Conservation (phyloP, 2,329 filamentous ascomycete genomes). For the Blastomyces parvus region DNA sequence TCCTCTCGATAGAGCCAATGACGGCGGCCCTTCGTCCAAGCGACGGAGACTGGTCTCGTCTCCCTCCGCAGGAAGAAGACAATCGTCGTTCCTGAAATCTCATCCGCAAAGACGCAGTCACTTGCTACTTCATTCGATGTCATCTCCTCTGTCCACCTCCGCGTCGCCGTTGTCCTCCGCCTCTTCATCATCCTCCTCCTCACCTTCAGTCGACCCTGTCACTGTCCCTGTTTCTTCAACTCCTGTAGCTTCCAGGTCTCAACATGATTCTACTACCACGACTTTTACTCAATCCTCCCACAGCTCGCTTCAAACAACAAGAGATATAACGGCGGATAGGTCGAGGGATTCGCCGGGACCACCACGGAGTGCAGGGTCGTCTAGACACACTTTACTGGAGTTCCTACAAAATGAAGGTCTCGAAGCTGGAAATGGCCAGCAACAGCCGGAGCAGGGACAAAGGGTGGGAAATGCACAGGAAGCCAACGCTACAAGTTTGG, state of each 20-base stretch:
- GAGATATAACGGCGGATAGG: not conserved
- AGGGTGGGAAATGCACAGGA: not conserved
- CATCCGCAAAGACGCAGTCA: not conserved
- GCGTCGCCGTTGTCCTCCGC: slow-evolving; percentile 14
- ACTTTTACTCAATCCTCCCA: not conserved
- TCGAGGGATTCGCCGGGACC: not conserved
- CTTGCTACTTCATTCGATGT: not conserved
- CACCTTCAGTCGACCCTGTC: not conserved
- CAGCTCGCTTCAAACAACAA: not conserved
- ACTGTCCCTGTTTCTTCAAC: slow-evolving; percentile 9
- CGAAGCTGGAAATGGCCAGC: not conserved
- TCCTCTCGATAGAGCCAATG: slow-evolving; percentile 25
- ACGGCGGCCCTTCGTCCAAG: slow-evolving; percentile 23
- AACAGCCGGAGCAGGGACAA: not conserved
- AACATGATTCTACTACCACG: not conserved
- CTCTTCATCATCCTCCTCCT: slow-evolving; percentile 10
- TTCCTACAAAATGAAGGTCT: slow-evolving; percentile 3
- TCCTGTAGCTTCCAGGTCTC: not conserved
- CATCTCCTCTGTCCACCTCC: slow-evolving; percentile 4
- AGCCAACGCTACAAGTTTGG: slow-evolving; percentile 17
- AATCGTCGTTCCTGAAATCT: slow-evolving; percentile 9
- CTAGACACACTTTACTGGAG: slow-evolving; percentile 9
- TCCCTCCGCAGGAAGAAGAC: slow-evolving; percentile 13
- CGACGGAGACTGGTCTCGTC: slow-evolving; percentile 29
- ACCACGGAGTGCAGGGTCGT: not conserved